Conservation (phyloP, 2,329 filamentous ascomycete genomes). For the Apiospora sp. region DNA sequence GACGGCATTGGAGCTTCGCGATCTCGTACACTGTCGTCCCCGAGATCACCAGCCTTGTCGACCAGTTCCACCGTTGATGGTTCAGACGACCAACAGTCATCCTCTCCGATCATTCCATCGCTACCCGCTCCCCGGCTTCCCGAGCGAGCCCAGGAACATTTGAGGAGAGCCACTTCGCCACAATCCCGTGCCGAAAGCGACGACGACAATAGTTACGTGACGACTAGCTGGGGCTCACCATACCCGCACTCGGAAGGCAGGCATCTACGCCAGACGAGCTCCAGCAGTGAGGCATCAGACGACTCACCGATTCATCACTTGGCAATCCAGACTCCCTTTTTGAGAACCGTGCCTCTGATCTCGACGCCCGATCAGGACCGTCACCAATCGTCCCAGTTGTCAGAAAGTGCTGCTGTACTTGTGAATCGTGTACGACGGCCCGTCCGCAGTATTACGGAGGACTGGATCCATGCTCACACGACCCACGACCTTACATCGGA, state of each 20-base stretch:
- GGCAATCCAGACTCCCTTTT: conserved; percentile 68
- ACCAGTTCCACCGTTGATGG: conserved; percentile 67
- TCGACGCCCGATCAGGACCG: conserved; percentile 47
- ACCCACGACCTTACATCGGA: conserved; percentile 74
- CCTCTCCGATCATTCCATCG: conserved; percentile 65
- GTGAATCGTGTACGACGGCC: conserved; percentile 69
- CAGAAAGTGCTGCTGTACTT: conserved; percentile 65
- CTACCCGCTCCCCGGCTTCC: conserved; percentile 66
- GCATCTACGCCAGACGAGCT: conserved; percentile 58
- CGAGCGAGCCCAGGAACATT: conserved; percentile 60
- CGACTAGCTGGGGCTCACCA: conserved; percentile 91
- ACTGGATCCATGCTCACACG: conserved; percentile 88
- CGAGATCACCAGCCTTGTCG: conserved; percentile 66
- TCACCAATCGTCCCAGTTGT: conserved; percentile 42
- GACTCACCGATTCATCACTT: conserved; percentile 68
- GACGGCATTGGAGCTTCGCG: conserved; percentile 56
- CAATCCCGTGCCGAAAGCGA: conserved; percentile 38
- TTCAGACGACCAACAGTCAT: conserved; percentile 58
- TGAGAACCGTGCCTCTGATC: conserved; percentile 62
- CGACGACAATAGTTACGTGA: conserved; percentile 61
- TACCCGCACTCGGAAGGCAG: conserved; percentile 72
- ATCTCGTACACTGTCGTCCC: conserved; percentile 47
- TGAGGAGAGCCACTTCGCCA: conserved; percentile 60
- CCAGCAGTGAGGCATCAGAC: conserved; percentile 66
- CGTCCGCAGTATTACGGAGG: conserved; percentile 74